Base-by-base conservation (phyloP, 2,329 filamentous ascomycete genomes). In the Plenodomus biglobosus region DNA sequence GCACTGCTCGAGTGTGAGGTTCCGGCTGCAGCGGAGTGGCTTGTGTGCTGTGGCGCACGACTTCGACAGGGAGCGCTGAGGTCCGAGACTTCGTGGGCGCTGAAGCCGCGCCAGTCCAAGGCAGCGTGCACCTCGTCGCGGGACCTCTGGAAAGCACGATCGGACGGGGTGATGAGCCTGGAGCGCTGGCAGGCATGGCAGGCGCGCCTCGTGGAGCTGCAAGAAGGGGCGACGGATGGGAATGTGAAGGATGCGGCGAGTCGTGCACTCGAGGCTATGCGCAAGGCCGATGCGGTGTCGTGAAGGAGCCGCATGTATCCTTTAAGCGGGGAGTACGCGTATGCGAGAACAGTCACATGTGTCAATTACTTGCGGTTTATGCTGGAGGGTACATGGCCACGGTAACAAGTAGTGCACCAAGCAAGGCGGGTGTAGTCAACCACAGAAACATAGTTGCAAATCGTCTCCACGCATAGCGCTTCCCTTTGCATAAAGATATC, bases 1-100 rank as follows among this genome's bases (percentile, higher is more conserved):
- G 41, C 48, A 11, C 16, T 48, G 2, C 13, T 43, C 6, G 51
- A 48, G 21, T 46, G 50, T 18, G 47, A 54, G 37, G 27, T 50
- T n/a, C 51, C 39, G 10, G 44, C 44, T 30, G 38, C 38, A 15
- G 38, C 44, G 13, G 37, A 37, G 30, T 46, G 44, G 44, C 30
- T 46, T 18, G 10, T 37, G 8, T 20, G 24, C 1, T 46, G 38
- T 37, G 44, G 30, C 8, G 27, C 19, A n/a, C 38, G 44, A 16
- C 40, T 46, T 16, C 37, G 27, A 40, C 38, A 41, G 20, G 44
- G 44, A 5, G 44, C 44, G 16, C 17, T 19, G 11, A 24, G 18
- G 8, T 16, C 19, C n/a, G 44, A 40, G 20, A 40, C 40, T 15
- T 40, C 17, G 13, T 46, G 18, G 13, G 44, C 38, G 7, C 2